Base-by-base conservation (phyloP, 2,329 filamentous ascomycete species). In the Ustilaginoidea virens region DNA sequence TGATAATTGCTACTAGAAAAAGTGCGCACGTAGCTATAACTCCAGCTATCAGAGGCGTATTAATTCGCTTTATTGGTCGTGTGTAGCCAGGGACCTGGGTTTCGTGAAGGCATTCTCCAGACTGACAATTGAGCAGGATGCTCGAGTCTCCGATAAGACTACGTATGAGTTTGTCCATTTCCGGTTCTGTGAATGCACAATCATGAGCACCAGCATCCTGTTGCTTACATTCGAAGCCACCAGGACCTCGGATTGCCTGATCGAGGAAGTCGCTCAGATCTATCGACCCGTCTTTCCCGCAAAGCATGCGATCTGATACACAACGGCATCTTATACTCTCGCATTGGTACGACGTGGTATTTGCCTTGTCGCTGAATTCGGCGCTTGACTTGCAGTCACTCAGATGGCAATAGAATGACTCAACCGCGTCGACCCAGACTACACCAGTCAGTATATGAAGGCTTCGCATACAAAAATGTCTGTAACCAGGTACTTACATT, bases 331-430 rank as follows among this genome's bases (percentile, higher is more conserved):
- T 63, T 43, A 94, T 77, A 36, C 83, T 74, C 24, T 87, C 67
- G 55, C 90, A 98, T 39, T 71, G 68, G 57, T 96, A 96, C 28
- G 65, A 68, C 2, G 87, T 96, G 31, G 69, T 74, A 55, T 98
- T 98, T 43, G 71, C 69, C 29, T 69, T 60, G 19, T 75, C 67
- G 31, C 71, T 66, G 34, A 75, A 76, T 33, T 80, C 67, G 48
- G 78, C 72, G 28, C 56, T 66, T 44, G 81, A 90, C 11, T 69
- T 56, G 58, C 90, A 98, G 11, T 76, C 77, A 44, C 82, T 73
- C 33, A 98, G 63, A 37, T 79, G 75, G 58, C 92, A 98, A 55
- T 92, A 98, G 61, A 98, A 98, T 2, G 90, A 96, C 56, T 98
- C 90, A 37, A 70, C 65, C 41, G 87, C 71, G 42, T 92, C 86